Evolutionary conservation across 305 asterid species (phyloP), one percentile per base, ranked within the genome.

Genomic region (Rubia tinctorum): DNA sequence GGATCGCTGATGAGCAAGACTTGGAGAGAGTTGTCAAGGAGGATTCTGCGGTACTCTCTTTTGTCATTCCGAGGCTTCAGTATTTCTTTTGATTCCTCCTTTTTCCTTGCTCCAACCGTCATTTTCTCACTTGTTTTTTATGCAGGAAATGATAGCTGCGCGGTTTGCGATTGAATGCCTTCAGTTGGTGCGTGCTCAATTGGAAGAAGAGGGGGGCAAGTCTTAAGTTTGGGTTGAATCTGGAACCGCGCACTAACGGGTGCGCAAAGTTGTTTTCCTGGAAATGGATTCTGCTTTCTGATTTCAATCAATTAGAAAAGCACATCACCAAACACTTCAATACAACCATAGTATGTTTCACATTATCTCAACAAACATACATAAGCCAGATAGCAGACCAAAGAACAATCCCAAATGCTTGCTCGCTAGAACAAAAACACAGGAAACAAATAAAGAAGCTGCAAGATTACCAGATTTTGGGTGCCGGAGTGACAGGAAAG

Each of bases 1-100:
- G 97, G 87, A 76, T 95, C 98, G 86, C 96, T 89, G 75, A 95
- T 89, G 82, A 95, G 88, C 72, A 95, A 91, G 65, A 87, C 95
- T 86, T 92, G 75, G 68, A 95, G 92, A 76, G 86, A 82, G 69
- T 92, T 95, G 70, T 77, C 84, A 76, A 95, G 86, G 7, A 37
- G 86, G 56, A 90, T 80, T 83, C 95, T 90, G 66, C 90, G 77
- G 62, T 95, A 92, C 71, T 86, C 93, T 75, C 97, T 83, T 45
- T 82, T 86, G 69, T 95, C 99, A 66, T 82, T 90, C 8, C 90
- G 85, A 69, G 99, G 98, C 89, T 90, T 90, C 77, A 89, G 68
- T 62, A 92, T 95, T 85, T 86, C 93, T 47, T 68, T 71, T 27
- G 20, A 65, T 49, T 47, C 82, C 23, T 81, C 82, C 75, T 85